These are phyloP conservation scores for Cercophora sp. DNA, from an alignment of 495 filamentous ascomycete species.

Conservation along the genomic window DNA sequence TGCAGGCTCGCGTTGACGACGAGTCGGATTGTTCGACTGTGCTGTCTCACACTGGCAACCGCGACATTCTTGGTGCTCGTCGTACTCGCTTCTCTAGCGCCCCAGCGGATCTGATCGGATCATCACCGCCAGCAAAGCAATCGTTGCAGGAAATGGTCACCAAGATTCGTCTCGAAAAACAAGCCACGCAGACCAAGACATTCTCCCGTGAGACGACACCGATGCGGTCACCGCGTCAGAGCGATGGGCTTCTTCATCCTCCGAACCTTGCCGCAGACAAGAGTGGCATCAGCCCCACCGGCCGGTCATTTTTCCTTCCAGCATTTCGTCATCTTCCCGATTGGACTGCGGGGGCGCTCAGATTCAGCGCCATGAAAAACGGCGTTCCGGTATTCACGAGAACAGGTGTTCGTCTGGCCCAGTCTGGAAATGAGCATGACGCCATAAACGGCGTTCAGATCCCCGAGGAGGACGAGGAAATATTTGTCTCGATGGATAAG, in stretches of 20 bases:
- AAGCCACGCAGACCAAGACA: constrained; percentile 9
- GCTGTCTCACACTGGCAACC: constrained; percentile 26
- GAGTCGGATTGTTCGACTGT: constrained; percentile 41
- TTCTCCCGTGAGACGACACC: constrained; percentile 19
- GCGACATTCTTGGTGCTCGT: constrained; percentile 15
- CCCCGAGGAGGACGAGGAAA: constrained; percentile 45
- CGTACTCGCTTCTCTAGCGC: constrained; percentile 25
- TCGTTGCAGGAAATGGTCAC: constrained; percentile 32
- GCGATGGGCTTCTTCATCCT: background rate
- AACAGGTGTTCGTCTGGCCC: constrained; percentile 18
- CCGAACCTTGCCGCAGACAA: constrained; percentile 13
- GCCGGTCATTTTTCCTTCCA: constrained; percentile 44
- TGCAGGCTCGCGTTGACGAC: constrained; percentile 44
- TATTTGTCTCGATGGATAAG: constrained; percentile 53
- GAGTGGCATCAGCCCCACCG: constrained; percentile 32
- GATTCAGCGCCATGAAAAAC: constrained; percentile 40
- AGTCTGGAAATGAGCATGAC: constrained; percentile 30
- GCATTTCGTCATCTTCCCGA: constrained; percentile 43
- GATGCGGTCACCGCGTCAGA: constrained; percentile 13
- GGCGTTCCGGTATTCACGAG: constrained; percentile 41
- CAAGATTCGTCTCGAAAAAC: constrained; percentile 29
- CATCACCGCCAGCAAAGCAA: constrained; percentile 22
- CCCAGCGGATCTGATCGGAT: constrained; percentile 4
- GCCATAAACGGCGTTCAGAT: constrained; percentile 37
- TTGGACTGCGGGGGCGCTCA: constrained; percentile 43